Base-by-base conservation (phyloP, 2,329 filamentous ascomycete genomes). In the Pseudogymnoascus sp. region DNA sequence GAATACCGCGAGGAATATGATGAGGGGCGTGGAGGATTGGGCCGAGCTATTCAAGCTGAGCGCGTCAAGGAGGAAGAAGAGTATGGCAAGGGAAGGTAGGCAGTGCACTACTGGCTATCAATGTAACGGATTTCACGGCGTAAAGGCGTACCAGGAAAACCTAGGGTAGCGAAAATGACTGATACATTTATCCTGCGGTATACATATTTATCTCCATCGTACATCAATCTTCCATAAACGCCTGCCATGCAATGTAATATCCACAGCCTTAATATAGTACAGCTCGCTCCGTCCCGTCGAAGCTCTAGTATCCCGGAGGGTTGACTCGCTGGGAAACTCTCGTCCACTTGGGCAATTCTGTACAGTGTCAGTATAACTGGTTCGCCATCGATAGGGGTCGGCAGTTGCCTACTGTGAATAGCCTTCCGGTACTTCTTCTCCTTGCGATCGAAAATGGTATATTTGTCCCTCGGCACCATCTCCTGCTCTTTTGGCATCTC, bases 1-100 rank as follows among this genome's bases (percentile, higher is more conserved):
- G 96, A 99, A 80, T 99, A 97, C 77, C 86, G 95, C 53, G 91
- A 97, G 75, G 95, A 99, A 78, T 99, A 88, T 73, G 95, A 99
- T 74, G 93, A 96, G 65, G 95, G 95, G 14, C 84, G 95, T 70
- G 95, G 95, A 69, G 95, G 95, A 10, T 86, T 93, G 69, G 93
- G 95, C 47, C 83, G 93, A 67, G 90, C 90, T 63, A 81, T 92
- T 65, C 85, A 86, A 68, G 83, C 86, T 31, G 86, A 90, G 70
- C 75, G 80, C 67, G 72, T 77, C 68, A 84, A 76, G 69, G 81
- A 83, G 67, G 82, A 84, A 69, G 83, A 85, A 53, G 81, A 85
- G 66, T 85, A 86, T 67, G 82, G 82, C 21, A 78, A 79, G 66
- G 80, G 82, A 67, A 80, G 78, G 76, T 85, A 79, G 71, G 67